Evolutionary conservation across 2,329 filamentous ascomycete species (phyloP).

Genomic region (Bipolaris victoriae): DNA sequence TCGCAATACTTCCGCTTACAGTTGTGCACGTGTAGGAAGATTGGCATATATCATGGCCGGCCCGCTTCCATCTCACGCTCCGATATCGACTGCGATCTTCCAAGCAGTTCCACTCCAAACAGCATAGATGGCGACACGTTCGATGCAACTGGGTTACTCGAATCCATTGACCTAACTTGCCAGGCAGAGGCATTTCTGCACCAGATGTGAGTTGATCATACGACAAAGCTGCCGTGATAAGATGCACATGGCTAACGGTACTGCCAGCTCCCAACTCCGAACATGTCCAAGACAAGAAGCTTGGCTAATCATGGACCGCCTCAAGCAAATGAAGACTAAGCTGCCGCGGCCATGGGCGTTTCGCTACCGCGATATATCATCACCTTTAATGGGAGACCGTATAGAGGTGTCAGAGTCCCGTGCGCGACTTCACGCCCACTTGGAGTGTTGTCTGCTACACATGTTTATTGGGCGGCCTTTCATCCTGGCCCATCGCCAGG

Average conservation of each 20-base stretch:
- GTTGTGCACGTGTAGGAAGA: conserved; percentile 4
- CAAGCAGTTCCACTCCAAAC: background rate
- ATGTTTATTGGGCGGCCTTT: conserved; percentile 25
- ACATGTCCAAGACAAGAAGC: conserved; percentile 12
- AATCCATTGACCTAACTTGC: conserved; percentile 14
- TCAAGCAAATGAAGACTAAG: conserved; percentile 11
- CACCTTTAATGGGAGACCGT: background rate
- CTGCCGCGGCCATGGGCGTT: conserved; percentile 9
- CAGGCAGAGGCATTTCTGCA: conserved; percentile 15
- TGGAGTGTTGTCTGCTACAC: conserved; percentile 19
- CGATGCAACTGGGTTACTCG: conserved; percentile 5
- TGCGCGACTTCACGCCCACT: conserved; percentile 7
- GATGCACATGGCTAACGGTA: background rate
- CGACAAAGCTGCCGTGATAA: background rate
- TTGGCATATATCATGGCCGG: conserved; percentile 22
- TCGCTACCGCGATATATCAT: background rate
- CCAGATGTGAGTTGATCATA: conserved; percentile 10
- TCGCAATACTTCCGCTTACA: background rate
- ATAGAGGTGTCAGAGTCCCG: conserved; percentile 3
- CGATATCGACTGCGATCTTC: conserved; percentile 20
- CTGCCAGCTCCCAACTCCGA: conserved; percentile 10
- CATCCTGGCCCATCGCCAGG: conserved; percentile 19
- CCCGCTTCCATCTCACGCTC: conserved; percentile 17
- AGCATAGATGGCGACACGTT: conserved; percentile 5
- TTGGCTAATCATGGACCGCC: conserved; percentile 7